phyloP scores from a whole-genome alignment of 345 rosid genomes.

The Populus pruinosa region DNA sequence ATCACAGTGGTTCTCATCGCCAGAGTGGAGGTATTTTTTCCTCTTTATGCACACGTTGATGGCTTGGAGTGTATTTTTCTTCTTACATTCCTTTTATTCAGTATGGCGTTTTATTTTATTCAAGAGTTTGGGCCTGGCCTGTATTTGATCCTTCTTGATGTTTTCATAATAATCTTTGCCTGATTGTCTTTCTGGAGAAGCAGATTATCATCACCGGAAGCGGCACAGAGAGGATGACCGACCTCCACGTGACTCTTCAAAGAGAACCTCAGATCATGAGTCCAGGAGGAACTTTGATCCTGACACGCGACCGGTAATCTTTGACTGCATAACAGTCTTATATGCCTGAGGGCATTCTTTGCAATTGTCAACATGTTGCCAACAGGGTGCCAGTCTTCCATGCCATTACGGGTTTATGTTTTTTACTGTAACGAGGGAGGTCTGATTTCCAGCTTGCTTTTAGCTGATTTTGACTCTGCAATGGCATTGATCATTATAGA shows the following conservation, averaged over 20 bases:
- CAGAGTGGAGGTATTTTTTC: slow-evolving; percentile 59
- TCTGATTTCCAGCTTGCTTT: not conserved
- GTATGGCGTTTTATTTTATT: not conserved
- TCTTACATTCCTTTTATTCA: not conserved
- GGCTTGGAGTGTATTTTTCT: not conserved
- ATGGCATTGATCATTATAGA: not conserved
- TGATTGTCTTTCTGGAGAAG: slow-evolving; percentile 10
- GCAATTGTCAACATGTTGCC: not conserved
- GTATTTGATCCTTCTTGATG: not conserved
- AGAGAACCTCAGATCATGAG: slow-evolving; percentile 66
- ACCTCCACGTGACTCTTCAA: slow-evolving; percentile 53
- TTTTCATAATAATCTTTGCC: not conserved
- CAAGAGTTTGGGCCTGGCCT: not conserved
- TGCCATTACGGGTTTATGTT: not conserved
- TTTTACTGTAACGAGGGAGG: not conserved
- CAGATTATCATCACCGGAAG: slow-evolving; percentile 69
- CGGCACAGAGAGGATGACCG: slow-evolving; percentile 86
- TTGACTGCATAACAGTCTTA: not conserved
- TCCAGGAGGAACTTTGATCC: slow-evolving; percentile 58
- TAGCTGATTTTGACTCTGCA: not conserved
- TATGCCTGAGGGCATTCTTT: not conserved
- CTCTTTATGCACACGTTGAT: not conserved
- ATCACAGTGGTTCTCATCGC: slow-evolving; percentile 66
- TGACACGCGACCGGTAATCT: slow-evolving; percentile 62
- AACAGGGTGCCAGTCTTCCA: not conserved